These are phyloP conservation scores for Sclerotinia glacialis DNA, from an alignment of 2,329 filamentous ascomycete genomes.

Conservation along the genomic window DNA sequence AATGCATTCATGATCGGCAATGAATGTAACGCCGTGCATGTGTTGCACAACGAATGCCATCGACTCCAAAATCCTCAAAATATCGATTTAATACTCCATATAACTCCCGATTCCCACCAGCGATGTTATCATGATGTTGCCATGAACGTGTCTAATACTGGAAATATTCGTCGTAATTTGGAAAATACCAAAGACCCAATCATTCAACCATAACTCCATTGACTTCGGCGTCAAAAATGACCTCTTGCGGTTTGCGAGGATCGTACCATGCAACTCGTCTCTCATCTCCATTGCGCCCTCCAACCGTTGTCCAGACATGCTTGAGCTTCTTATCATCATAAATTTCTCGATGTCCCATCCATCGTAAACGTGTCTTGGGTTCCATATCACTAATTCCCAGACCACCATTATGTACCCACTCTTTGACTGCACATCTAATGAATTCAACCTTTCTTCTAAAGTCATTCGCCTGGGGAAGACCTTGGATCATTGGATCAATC, in stretches of 20 bases:
- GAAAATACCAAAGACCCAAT: slow-evolving; percentile 8
- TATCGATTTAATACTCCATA: neutral
- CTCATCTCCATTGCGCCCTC: slow-evolving; percentile 59
- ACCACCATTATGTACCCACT: slow-evolving; percentile 69
- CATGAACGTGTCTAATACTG: neutral
- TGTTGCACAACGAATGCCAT: slow-evolving; percentile 6
- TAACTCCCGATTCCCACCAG: slow-evolving; percentile 3
- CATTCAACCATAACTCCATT: slow-evolving; percentile 23
- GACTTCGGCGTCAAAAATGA: slow-evolving; percentile 36
- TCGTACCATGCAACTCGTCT: slow-evolving; percentile 40
- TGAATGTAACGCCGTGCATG: slow-evolving; percentile 4
- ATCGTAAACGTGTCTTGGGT: slow-evolving; percentile 51
- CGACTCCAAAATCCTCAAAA: neutral
- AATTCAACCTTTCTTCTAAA: slow-evolving; percentile 74
- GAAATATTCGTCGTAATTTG: neutral
- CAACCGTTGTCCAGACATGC: slow-evolving; percentile 67
- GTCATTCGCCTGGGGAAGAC: slow-evolving; percentile 68
- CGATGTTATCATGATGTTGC: slow-evolving; percentile 3
- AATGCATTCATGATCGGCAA: slow-evolving; percentile 1
- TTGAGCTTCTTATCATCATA: slow-evolving; percentile 54
- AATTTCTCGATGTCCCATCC: slow-evolving; percentile 58
- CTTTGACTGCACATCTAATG: slow-evolving; percentile 62
- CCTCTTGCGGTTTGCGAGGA: slow-evolving; percentile 36
- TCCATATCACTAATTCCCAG: slow-evolving; percentile 65
- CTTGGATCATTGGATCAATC: slow-evolving; percentile 58